Conservation (phyloP, 1,139 yeast genomes). For the Taphrina sp. region DNA sequence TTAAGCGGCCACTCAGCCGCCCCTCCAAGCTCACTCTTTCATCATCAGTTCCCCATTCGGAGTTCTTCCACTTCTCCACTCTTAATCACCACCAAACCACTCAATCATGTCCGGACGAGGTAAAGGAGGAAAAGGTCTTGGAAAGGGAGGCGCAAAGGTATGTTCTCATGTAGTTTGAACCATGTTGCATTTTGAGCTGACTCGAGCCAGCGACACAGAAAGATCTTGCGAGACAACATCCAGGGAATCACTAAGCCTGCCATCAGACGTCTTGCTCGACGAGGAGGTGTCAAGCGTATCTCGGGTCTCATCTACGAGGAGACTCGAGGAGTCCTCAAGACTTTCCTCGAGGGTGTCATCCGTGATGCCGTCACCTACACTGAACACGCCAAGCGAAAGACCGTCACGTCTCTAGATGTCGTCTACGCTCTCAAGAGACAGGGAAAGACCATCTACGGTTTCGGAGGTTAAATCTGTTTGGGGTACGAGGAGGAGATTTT, state of each 20-base stretch:
- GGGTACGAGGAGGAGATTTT: too few relatives aligned
- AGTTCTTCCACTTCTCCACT: neutral
- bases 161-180: too few relatives aligned
- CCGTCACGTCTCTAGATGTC: conserved; percentile 97
- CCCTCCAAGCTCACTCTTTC: too few relatives aligned
- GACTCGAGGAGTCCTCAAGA: conserved; percentile 94
- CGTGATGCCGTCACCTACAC: conserved; percentile 99
- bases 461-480: conserved; percentile 78
- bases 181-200: too few relatives aligned
- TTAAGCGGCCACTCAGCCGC: too few relatives aligned
- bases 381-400: conserved; percentile 99
- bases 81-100: conserved; percentile 1
- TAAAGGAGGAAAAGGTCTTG: conserved; percentile 99
- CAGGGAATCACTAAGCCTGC: conserved; percentile 99
- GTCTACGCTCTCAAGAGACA: conserved; percentile 99
- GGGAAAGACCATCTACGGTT: conserved; percentile 99
- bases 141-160: conserved; percentile 57
- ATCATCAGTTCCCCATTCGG: neutral
- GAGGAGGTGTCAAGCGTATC: conserved; percentile 99
- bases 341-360: conserved; percentile 94
- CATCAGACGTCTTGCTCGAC: conserved; percentile 99
- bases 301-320: conserved; percentile 98
- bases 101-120: conserved; percentile 47
- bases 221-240: conserved; percentile 98
- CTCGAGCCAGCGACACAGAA: conserved; percentile 99